Evolutionary conservation across 176 grass and related monocot species (phyloP), one percentile per base, ranked within the genome.

Genomic region (Phragmites australis): DNA sequence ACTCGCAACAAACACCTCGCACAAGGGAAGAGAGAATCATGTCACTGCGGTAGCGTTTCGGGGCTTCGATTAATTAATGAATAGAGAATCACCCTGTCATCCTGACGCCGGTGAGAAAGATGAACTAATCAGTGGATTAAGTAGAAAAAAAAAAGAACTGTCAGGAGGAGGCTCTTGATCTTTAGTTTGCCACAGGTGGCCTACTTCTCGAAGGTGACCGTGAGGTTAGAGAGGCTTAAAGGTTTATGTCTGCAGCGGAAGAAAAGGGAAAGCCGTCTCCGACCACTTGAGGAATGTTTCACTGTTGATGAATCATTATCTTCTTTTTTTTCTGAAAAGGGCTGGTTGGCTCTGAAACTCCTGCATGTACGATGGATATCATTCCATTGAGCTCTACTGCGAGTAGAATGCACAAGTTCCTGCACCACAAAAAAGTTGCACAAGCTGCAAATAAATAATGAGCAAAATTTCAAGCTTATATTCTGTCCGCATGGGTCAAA

Each of bases 291-390:
- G 30, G 63, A 84, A 70, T 53, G 34, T 45, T 51, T 49, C 29
- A 67, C 61, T 84, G 76, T 51, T 68, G 40, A 15, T 84, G 60
- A 65, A 89, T 54, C 76, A 39, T 80, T 70, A 34, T 2, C 7
- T 61, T 10, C 63, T 77, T 89, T 10, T 70, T 77, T 89, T 85
- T 56, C 29, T 85, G 71, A 25, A 85, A 85, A 89, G 70, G n/a
- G 68, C 41, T 32, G 27, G 17, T 13, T 37, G 52, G 75, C 64
- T n/a, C 63, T 45, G 56, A 82, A 87, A 72, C 37, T 39, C 25
- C 14, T 39, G 18, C 71, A 57, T 67, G 29, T 60, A 71, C 74
- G 34, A 26, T 60, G 39, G 65, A 47, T 57, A 81, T 81, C 51
- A 40, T 75, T 75, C 8, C 34, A 43, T 55, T 56, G 39, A 11